Conservation (phyloP, 257 asterid genomes). For the Ilex aquifolium region DNA sequence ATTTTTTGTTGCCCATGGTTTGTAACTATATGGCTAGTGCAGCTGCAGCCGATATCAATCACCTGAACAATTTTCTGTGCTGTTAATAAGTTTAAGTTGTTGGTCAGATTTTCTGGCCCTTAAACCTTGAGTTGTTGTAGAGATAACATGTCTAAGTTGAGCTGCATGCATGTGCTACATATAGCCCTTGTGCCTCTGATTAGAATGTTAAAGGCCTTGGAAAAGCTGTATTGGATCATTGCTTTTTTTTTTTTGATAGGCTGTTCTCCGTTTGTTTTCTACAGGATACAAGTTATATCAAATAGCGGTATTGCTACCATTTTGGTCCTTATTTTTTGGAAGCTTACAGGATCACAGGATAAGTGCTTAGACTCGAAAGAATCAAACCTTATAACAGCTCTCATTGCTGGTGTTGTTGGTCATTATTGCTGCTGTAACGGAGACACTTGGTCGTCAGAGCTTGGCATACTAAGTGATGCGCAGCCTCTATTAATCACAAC, state of each 20-base stretch:
- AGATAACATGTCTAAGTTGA: neutral
- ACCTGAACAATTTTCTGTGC: too few species aligned
- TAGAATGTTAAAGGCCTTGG: neutral
- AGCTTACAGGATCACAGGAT: constrained; percentile 55
- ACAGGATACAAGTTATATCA: constrained; percentile 82
- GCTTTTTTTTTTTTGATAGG: neutral
- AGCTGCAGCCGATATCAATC: too few species aligned
- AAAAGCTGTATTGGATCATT: neutral
- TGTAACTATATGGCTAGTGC: too few species aligned
- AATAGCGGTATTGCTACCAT: constrained; percentile 78
- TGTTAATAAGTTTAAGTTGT: too few species aligned
- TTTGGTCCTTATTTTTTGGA: constrained; percentile 59
- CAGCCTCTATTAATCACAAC: constrained; percentile 82
- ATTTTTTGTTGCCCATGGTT: too few species aligned
- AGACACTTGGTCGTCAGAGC: constrained; percentile 98
- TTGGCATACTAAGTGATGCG: constrained; percentile 86
- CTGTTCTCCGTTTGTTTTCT: constrained; percentile 8
- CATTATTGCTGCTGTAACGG: constrained; percentile 94
- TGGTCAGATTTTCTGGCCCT: too few species aligned
- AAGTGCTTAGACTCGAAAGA: constrained; percentile 78
- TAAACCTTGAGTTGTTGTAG: neutral
- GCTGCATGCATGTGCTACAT: neutral
- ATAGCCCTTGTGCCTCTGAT: neutral
- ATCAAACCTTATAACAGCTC: constrained; percentile 42
- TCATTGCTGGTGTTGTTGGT: constrained; percentile 81